A percentile compares a stretch with the other conserved stretches of the same genome.
Evolutionary conservation across 768 basidiomycete species (phyloP).

Genomic region (Pleurotus platypus): DNA sequence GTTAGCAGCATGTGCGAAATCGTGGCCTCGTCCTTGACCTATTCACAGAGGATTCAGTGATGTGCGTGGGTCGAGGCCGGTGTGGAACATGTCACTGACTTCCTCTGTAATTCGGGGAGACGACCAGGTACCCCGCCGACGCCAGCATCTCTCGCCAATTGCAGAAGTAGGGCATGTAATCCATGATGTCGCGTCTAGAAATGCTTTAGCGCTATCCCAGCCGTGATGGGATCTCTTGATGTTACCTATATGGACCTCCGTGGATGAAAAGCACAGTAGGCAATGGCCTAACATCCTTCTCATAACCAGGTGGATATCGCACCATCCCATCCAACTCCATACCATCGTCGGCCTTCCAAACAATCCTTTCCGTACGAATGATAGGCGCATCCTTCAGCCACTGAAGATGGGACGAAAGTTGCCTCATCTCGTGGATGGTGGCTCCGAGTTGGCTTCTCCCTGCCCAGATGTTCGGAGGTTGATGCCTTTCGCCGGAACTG

Average conservation of each 20-base stretch:
- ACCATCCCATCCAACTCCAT: constrained; percentile 25
- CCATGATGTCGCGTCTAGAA: constrained; percentile 25
- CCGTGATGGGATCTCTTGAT: too few species aligned
- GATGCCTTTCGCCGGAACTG: constrained; percentile 27
- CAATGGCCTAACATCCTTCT: constrained; percentile 13
- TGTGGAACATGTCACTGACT: constrained; percentile 17
- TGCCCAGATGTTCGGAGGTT: constrained; percentile 29
- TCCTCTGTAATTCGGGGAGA: constrained; percentile 34
- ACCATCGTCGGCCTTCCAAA: constrained; percentile 28
- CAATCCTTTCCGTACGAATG: constrained; percentile 23
- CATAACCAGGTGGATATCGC: constrained; percentile 24
- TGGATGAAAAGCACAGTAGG: constrained; percentile 29
- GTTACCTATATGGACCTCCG: constrained; percentile 29
- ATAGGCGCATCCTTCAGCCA: constrained; percentile 26
- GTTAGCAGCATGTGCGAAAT: constrained; percentile 25
- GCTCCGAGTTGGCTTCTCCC: constrained; percentile 15
- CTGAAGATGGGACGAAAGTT: constrained; percentile 26
- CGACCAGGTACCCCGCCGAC: constrained; percentile 29
- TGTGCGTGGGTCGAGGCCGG: too few species aligned
- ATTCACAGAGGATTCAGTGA: neutral
- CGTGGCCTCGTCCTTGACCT: constrained; percentile 31
- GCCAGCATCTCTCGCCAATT: constrained; percentile 33
- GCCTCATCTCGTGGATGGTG: neutral
- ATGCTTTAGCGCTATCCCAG: neutral
- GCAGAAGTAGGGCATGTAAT: constrained; percentile 37